phyloP scores from a whole-genome alignment of 192 early-diverging fungal genomes.

The Irineochytrium annulatum region DNA sequence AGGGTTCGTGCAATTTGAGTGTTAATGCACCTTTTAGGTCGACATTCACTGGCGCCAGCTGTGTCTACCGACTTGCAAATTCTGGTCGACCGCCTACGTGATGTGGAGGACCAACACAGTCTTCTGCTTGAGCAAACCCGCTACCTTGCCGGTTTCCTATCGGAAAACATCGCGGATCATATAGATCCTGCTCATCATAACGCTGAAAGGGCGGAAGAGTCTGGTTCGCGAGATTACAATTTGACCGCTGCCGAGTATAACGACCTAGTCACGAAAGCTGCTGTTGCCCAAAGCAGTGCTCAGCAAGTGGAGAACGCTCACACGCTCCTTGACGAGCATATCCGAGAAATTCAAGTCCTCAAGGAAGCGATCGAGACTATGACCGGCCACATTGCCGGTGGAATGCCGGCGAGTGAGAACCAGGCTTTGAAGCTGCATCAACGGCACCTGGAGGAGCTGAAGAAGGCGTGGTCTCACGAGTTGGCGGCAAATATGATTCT shows the following conservation, averaged over 20 bases:
- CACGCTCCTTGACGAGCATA: slow-evolving; percentile 32
- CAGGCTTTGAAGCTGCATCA: slow-evolving; percentile 19
- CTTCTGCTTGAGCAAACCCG: too few species aligned
- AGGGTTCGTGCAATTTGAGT: too few species aligned
- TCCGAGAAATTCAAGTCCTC: slow-evolving; percentile 28
- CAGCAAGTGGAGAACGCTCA: slow-evolving; percentile 35
- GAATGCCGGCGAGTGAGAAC: too few species aligned
- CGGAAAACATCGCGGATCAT: too few species aligned
- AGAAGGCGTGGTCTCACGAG: slow-evolving; percentile 40
- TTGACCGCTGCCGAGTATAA: slow-evolving; percentile 25
- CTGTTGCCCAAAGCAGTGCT: slow-evolving; percentile 19
- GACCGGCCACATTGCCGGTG: slow-evolving; percentile 8
- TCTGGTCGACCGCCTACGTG: too few species aligned
- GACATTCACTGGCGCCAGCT: too few species aligned
- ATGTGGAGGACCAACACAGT: too few species aligned
- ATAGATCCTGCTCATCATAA: neutral
- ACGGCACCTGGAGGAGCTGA: slow-evolving; percentile 38
- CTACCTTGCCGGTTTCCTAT: too few species aligned
- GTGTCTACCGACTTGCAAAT: too few species aligned
- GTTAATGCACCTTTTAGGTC: too few species aligned
- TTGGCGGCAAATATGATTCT: slow-evolving; percentile 32
- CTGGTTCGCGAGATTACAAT: slow-evolving; percentile 7
- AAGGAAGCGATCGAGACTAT: slow-evolving; percentile 31
- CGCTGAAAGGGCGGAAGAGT: slow-evolving; percentile 4
- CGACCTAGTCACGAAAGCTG: slow-evolving; percentile 26